These are phyloP conservation scores for Colletotrichum coccodes DNA, from an alignment of 2,329 filamentous ascomycete species.

Conservation along the genomic window DNA sequence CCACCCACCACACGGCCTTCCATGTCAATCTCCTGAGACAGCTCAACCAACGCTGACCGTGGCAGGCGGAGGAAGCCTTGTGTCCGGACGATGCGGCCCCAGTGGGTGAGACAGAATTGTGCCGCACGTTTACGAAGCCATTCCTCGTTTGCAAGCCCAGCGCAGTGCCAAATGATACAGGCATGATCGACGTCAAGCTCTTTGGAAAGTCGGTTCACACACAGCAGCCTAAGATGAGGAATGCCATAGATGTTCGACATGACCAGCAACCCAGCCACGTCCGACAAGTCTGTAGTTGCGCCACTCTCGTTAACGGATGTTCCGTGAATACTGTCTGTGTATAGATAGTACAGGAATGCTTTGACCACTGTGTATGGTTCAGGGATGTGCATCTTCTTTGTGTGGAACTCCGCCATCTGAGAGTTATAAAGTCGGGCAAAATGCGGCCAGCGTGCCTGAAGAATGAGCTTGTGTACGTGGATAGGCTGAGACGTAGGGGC, in stretches of 20 bases:
- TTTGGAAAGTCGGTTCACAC: conserved; percentile 87
- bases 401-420: conserved; percentile 98
- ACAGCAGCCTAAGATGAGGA: conserved; percentile 88
- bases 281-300: conserved; percentile 81
- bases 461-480: conserved; percentile 92
- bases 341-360: conserved; percentile 95
- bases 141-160: conserved; percentile 88
- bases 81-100: conserved; percentile 93
- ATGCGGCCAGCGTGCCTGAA: conserved; percentile 96
- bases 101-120: conserved; percentile 89
- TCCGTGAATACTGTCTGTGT: conserved; percentile 88
- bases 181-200: conserved; percentile 96
- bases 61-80: conserved; percentile 86
- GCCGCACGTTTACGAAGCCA: conserved; percentile 93
- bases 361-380: conserved; percentile 95
- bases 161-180: conserved; percentile 95
- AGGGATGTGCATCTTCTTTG: conserved; percentile 96
- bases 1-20: conserved; percentile 92
- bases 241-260: conserved; percentile 99
- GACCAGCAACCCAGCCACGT: conserved; percentile 93
- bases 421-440: conserved; percentile 91
- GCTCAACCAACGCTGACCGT: conserved; percentile 82
- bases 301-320: conserved; percentile 65
- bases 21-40: conserved; percentile 92
- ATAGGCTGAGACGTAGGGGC: conserved; percentile 82